Conservation (phyloP, 805 yeast species). For the Hanseniaspora mollemarum region DNA sequence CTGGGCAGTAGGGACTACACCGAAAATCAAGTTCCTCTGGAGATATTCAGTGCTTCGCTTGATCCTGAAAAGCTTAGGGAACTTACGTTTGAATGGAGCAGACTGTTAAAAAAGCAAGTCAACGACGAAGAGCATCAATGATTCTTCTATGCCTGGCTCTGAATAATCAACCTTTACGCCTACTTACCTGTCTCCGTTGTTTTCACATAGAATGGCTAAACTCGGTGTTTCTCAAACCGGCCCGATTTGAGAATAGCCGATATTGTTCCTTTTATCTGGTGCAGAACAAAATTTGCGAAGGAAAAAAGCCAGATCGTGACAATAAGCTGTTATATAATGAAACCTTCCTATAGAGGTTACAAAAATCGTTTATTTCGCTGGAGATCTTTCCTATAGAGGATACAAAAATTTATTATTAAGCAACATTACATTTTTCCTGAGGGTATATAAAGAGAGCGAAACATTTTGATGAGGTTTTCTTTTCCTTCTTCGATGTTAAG, state of each 20-base stretch:
- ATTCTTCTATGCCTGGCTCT: too few relatives aligned
- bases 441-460: too few relatives aligned
- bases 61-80: constrained; percentile 61
- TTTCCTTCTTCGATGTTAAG: too few relatives aligned
- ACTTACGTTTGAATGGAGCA: constrained; percentile 50
- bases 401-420: too few relatives aligned
- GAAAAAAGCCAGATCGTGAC: too few relatives aligned
- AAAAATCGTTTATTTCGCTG: background rate
- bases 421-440: too few relatives aligned
- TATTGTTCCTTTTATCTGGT: too few relatives aligned
- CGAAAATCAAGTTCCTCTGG: constrained; percentile 84
- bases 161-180: too few relatives aligned
- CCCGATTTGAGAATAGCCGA: background rate
- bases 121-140: constrained; percentile 18
- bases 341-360: background rate
- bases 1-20: constrained; percentile 45
- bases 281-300: too few relatives aligned
- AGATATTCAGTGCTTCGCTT: constrained; percentile 72
- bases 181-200: too few relatives aligned
- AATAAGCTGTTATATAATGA: too few relatives aligned
- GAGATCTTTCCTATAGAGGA: background rate
- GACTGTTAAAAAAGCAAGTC: constrained; percentile 28
- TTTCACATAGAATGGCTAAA: background rate
- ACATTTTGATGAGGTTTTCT: too few relatives aligned
- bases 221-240: background rate